phyloP scores from a whole-genome alignment of 805 yeast genomes.

The Metschnikowia drakensbergensis region DNA sequence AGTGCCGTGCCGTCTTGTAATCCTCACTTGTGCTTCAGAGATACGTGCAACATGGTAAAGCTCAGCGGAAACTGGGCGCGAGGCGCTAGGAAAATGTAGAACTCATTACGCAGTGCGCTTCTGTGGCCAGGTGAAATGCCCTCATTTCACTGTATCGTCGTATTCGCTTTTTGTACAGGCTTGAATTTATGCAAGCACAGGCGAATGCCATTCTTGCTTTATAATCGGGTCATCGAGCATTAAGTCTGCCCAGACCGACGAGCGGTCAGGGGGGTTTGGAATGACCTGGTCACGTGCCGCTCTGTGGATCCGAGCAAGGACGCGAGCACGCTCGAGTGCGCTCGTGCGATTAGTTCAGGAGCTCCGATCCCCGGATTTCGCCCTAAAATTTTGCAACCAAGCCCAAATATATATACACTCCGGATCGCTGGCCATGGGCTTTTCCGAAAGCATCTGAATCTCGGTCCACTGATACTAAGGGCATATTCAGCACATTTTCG shows the following conservation, averaged over 20 bases:
- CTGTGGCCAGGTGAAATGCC: neutral
- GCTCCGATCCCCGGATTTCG: slow-evolving; percentile 20
- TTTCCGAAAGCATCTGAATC: neutral
- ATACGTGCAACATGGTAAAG: neutral
- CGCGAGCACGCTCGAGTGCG: neutral
- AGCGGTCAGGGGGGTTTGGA: neutral
- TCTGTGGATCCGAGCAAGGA: neutral
- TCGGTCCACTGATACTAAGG: neutral
- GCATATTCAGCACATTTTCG: neutral
- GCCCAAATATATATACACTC: neutral
- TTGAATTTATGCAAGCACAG: neutral
- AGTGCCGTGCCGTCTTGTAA: neutral
- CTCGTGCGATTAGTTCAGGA: neutral
- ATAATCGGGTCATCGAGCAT: neutral
- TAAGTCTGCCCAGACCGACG: neutral
- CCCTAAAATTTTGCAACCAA: slow-evolving; percentile 19
- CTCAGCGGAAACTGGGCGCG: neutral
- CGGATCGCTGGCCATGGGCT: neutral
- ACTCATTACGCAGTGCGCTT: neutral
- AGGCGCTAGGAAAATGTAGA: no score
- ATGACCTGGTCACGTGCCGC: neutral
- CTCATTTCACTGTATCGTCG: no score
- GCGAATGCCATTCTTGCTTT: neutral
- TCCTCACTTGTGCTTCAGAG: no score
- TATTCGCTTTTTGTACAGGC: no score